phyloP scores from a whole-genome alignment of 495 filamentous ascomycete species.

The Lindgomyces ingoldianus region DNA sequence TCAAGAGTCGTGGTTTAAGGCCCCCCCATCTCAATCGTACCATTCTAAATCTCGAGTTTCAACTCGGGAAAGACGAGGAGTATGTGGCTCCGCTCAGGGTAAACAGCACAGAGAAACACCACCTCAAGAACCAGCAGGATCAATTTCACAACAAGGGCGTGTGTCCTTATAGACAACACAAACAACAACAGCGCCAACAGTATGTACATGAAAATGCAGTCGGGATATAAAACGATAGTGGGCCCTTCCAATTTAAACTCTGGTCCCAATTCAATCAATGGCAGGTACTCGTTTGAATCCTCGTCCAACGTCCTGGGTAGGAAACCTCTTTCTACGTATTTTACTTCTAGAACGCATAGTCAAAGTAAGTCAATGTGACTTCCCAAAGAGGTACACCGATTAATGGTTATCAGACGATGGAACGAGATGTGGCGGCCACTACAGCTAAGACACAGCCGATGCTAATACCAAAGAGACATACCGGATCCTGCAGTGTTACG shows the following conservation, averaged over 20 bases:
- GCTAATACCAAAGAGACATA: conserved; percentile 37
- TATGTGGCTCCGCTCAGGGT: conserved; percentile 33
- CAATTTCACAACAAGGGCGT: conserved; percentile 30
- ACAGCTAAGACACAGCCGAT: conserved; percentile 32
- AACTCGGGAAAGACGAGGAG: conserved; percentile 36
- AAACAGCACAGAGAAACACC: conserved; percentile 42
- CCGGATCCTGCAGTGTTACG: conserved; percentile 29
- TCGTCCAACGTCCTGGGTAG: background rate
- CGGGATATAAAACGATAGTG: background rate
- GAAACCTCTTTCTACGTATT: no score
- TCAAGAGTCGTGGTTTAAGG: conserved; percentile 55
- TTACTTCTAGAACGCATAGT: background rate
- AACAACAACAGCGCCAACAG: conserved; percentile 36
- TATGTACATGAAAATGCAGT: conserved; percentile 31
- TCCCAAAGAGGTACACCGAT: background rate
- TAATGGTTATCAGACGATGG: background rate
- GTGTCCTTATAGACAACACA: conserved; percentile 37
- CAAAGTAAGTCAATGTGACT: background rate
- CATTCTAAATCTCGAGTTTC: conserved; percentile 32
- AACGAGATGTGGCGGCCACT: background rate
- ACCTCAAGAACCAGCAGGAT: conserved; percentile 39
- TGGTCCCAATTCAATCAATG: background rate
- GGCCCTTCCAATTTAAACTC: no score
- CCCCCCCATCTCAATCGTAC: conserved; percentile 49
- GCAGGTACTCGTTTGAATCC: background rate